Base-by-base conservation (phyloP, 768 basidiomycete genomes). In the Mycena capillaripes region DNA sequence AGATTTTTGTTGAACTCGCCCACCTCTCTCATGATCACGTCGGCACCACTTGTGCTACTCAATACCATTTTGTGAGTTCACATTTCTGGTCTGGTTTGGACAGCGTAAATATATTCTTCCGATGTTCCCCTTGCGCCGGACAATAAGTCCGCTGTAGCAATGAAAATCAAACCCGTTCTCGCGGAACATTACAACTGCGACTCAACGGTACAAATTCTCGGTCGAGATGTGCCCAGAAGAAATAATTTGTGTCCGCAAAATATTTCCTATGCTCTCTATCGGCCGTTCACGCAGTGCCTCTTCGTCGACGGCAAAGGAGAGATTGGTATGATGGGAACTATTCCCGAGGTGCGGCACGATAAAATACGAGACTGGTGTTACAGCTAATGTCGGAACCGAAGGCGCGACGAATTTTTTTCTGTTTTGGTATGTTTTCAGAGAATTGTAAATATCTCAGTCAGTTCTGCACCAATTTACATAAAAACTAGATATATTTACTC, bases 151-250 rank as follows among this genome's bases (percentile, higher is more conserved):
- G 77, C 86, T 66, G 87, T 90, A 0, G 91, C 90, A 10, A 83
- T 88, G 70, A 81, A 82, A 30, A 83, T 92, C 74, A 89, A 88
- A 80, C 79, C 78, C 21, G 81, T 91, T 7, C 84, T 92, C 46
- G 84, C 84, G 40, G 88, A 89, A 17, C 85, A 91, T 66, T 89
- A 92, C 76, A 90, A 90, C 74, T 90, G 86, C 71, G 90, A 91
- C 74, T 89, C 90, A 5, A 89, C 90, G 36, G 89, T 89, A 75
- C 60, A 17, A 19, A 7, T 55, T 16, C 53, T 2, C 38, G 16
- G 10, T 38, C 16, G 11, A 10, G 16, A 29, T 6, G 16, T 4
- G 53, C 9, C 38, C 67, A 38, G 32, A 61, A 53, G 50, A 46
- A 53, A 8, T 38, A 4, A 52, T 21, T 16, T 16, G 0, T 48